Percentiles rank a stretch among this genome's conserved stretches.
These are phyloP conservation scores for Camillea tinctor DNA, from an alignment of 2,329 filamentous ascomycete genomes.

Conservation along the genomic window DNA sequence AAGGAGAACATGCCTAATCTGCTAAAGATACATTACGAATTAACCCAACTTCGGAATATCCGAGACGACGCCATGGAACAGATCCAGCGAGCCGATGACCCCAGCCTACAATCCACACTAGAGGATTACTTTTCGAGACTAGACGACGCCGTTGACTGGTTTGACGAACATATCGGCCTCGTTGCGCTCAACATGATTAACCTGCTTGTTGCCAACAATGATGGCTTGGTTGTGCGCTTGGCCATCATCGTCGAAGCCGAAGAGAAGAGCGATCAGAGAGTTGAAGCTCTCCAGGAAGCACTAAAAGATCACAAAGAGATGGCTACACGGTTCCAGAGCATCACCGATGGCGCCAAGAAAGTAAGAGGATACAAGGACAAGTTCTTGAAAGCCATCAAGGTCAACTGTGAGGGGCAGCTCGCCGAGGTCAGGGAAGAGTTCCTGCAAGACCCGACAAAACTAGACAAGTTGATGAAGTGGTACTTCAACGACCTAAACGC, in stretches of 20 bases:
- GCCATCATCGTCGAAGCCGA: constrained; percentile 93
- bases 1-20: constrained; percentile 89
- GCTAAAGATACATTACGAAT: constrained; percentile 83
- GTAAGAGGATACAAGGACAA: constrained; percentile 96
- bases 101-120: constrained; percentile 74
- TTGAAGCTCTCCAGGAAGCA: constrained; percentile 87
- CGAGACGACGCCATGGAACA: constrained; percentile 96
- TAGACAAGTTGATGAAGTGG: constrained; percentile 91
- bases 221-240: constrained; percentile 84
- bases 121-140: constrained; percentile 86
- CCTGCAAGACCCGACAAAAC: constrained; percentile 73
- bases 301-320: constrained; percentile 95
- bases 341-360: constrained; percentile 88
- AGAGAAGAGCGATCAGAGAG: constrained; percentile 92
- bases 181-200: constrained; percentile 89
- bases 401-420: constrained; percentile 73
- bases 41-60: constrained; percentile 90
- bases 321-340: constrained; percentile 88
- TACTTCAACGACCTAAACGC: constrained; percentile 97
- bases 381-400: constrained; percentile 77
- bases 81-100: constrained; percentile 74
- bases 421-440: constrained; percentile 71
- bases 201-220: constrained; percentile 81
- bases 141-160: constrained; percentile 87
- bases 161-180: constrained; percentile 89